phyloP scores from a whole-genome alignment of 2,329 filamentous ascomycete species.

The Myriosclerotinia duriaeana region DNA sequence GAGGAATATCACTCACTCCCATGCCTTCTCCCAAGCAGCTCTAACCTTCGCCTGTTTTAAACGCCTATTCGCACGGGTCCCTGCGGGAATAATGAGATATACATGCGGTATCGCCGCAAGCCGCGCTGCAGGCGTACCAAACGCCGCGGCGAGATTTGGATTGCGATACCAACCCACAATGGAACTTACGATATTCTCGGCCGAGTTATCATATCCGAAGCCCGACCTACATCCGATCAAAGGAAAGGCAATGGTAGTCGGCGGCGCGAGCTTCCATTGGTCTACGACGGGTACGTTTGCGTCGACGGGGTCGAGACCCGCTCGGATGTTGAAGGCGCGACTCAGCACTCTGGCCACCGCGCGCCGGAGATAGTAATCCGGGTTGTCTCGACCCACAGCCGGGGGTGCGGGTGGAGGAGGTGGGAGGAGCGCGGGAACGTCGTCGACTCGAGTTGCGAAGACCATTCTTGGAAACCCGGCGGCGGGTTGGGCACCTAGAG shows the following conservation, averaged over 20 bases:
- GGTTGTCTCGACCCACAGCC: neutral
- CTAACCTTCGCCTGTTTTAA: neutral
- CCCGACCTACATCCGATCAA: neutral
- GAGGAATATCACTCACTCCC: neutral
- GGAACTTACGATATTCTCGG: constrained; percentile 4
- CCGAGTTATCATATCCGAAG: neutral
- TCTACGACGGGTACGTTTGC: neutral
- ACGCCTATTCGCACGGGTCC: too few relatives aligned
- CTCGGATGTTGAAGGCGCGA: neutral
- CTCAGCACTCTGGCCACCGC: neutral
- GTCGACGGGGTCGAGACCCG: neutral
- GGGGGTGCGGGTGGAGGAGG: neutral
- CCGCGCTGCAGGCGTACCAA: neutral
- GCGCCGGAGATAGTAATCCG: neutral
- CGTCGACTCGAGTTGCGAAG: neutral
- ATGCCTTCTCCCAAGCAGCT: neutral
- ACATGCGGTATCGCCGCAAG: neutral
- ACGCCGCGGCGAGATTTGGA: neutral
- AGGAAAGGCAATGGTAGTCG: neutral
- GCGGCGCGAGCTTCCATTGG: neutral
- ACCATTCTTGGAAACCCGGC: neutral
- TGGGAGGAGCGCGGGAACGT: neutral
- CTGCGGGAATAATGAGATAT: neutral
- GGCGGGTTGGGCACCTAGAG: neutral
- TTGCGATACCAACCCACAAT: neutral